A percentile compares a stretch with the other conserved stretches of the same genome.
These are phyloP conservation scores for Neotropicomus parvogracilis DNA, from an alignment of 1,284 basidiomycete genomes.

Conservation along the genomic window DNA sequence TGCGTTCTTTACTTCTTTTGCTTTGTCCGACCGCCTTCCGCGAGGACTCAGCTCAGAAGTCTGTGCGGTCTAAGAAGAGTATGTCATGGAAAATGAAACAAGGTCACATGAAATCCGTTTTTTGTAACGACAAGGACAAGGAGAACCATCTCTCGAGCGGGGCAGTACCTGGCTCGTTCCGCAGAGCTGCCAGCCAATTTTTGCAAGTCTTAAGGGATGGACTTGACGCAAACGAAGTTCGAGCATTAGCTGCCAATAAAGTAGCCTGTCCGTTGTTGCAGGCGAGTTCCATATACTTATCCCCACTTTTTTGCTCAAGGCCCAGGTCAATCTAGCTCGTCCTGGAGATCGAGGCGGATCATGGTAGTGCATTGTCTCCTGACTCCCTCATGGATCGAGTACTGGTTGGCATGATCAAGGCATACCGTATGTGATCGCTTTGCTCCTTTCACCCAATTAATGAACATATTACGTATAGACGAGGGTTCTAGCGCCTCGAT, in stretches of 20 bases:
- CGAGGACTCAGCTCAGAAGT: constrained; percentile 35
- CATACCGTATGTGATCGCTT: constrained; percentile 47
- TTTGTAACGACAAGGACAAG: constrained; percentile 45
- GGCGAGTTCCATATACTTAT: constrained; percentile 40
- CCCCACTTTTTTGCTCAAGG: neutral
- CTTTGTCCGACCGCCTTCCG: constrained; percentile 56
- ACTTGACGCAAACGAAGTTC: constrained; percentile 71
- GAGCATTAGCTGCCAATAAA: constrained; percentile 76
- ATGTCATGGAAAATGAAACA: constrained; percentile 72
- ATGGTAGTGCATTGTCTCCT: constrained; percentile 51
- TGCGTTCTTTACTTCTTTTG: constrained; percentile 75
- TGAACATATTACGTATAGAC: constrained; percentile 29
- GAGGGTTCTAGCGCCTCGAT: constrained; percentile 34
- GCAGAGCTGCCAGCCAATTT: constrained; percentile 47
- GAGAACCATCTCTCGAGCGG: constrained; percentile 30
- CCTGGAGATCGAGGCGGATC: constrained; percentile 73
- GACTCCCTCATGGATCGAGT: constrained; percentile 82
- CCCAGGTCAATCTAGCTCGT: constrained; percentile 53
- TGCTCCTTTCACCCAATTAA: neutral
- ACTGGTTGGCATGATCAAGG: constrained; percentile 75
- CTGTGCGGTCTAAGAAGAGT: constrained; percentile 73
- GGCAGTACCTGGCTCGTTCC: constrained; percentile 53
- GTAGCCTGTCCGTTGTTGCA: constrained; percentile 81
- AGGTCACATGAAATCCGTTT: constrained; percentile 71
- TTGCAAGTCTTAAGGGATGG: constrained; percentile 51